Conservation (phyloP, 257 asterid genomes). For the Scutellaria barbata region DNA sequence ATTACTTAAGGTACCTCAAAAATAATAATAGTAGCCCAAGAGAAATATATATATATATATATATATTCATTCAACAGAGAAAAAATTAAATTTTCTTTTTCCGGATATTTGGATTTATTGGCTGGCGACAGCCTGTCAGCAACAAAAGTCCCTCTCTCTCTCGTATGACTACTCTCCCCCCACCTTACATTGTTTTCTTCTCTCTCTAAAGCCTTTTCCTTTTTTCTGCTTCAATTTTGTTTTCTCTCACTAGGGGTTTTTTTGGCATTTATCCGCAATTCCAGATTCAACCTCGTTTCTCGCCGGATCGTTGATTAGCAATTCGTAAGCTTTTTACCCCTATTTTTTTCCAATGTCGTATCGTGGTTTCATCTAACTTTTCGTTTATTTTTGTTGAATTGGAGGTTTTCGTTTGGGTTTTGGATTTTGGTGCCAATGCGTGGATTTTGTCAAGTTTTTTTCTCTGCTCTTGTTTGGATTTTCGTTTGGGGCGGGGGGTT, state of each 20-base stretch:
- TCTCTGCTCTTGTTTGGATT: not conserved
- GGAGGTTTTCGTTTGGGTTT: constrained; percentile 29
- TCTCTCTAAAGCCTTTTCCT: constrained; percentile 15
- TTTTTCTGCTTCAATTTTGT: constrained; percentile 3
- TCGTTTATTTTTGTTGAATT: constrained; percentile 28
- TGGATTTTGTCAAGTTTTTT: constrained; percentile 12
- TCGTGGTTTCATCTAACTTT: not conserved
- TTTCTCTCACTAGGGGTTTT: constrained; percentile 42
- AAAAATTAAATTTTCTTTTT: not conserved
- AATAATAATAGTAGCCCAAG: no score
- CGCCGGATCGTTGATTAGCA: constrained; percentile 41
- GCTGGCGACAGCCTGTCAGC: constrained; percentile 59
- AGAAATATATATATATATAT: not conserved
- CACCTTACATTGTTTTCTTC: constrained; percentile 42
- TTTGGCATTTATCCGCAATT: constrained; percentile 36
- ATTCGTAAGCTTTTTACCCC: constrained; percentile 36
- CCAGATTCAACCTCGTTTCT: constrained; percentile 34
- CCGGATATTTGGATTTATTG: constrained; percentile 38
- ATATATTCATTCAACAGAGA: not conserved
- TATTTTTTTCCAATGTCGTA: not conserved
- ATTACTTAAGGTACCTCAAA: not conserved
- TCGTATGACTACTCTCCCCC: constrained; percentile 40
- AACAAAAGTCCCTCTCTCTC: constrained; percentile 44
- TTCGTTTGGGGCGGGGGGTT: not conserved
- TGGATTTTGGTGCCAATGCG: constrained; percentile 26